Percentiles rank a stretch among this genome's conserved stretches.
These are phyloP conservation scores for Aspergillus nanangensis DNA, from an alignment of 495 filamentous ascomycete species.

Conservation along the genomic window DNA sequence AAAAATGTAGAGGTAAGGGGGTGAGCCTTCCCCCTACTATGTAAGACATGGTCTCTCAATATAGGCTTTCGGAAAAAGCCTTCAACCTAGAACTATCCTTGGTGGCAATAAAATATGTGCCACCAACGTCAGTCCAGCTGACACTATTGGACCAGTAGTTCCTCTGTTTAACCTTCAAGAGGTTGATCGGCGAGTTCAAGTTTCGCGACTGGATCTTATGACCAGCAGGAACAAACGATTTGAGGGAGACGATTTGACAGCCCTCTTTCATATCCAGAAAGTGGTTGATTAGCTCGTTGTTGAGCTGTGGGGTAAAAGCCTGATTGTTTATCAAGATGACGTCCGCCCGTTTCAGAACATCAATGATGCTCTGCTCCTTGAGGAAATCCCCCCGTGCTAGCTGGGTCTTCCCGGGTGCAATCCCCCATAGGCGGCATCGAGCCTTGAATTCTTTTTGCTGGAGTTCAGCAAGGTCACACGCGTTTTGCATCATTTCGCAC, in stretches of 20 bases:
- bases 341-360: constrained; percentile 75
- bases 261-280: constrained; percentile 95
- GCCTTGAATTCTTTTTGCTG: constrained; percentile 83
- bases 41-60: constrained; percentile 18
- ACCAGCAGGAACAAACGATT: constrained; percentile 70
- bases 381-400: constrained; percentile 85
- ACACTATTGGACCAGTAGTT: constrained; percentile 80
- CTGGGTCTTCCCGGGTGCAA: constrained; percentile 70
- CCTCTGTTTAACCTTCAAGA: constrained; percentile 67
- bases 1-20: not conserved
- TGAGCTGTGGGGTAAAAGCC: constrained; percentile 82
- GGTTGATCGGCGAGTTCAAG: constrained; percentile 69
- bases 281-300: constrained; percentile 79
- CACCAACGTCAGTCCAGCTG: constrained; percentile 84
- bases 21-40: no score
- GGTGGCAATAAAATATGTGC: constrained; percentile 81
- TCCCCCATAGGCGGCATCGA: constrained; percentile 85
- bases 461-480: constrained; percentile 75
- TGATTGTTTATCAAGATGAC: constrained; percentile 97
- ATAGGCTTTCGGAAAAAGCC: constrained; percentile 37
- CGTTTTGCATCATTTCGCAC: constrained; percentile 90
- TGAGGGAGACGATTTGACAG: constrained; percentile 78
- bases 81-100: constrained; percentile 62
- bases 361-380: constrained; percentile 62
- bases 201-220: constrained; percentile 67